Conservation (phyloP, 169 alveolate genomes). For the Cryptosporidium parvum region DNA sequence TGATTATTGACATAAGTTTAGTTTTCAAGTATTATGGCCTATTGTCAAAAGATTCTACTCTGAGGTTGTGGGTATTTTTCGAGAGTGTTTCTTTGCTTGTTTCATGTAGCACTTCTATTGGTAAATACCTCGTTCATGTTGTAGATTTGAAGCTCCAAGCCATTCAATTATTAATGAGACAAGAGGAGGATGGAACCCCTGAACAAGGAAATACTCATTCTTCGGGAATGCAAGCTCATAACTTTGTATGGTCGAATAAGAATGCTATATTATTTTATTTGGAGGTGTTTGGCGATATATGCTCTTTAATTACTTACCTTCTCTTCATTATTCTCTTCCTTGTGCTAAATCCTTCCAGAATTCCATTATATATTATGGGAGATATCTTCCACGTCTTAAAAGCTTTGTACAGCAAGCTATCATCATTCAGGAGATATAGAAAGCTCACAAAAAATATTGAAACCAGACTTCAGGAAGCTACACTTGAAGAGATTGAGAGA, state of each 20-base stretch:
- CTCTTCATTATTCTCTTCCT: conserved; percentile 81
- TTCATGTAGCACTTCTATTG: conserved; percentile 78
- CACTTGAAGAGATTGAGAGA: conserved; percentile 85
- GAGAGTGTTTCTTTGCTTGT: conserved; percentile 80
- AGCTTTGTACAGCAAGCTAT: conserved; percentile 76
- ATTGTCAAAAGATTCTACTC: conserved; percentile 83
- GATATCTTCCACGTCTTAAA: conserved; percentile 86
- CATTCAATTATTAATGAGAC: conserved; percentile 12
- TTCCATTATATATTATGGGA: conserved; percentile 89
- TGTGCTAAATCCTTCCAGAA: conserved; percentile 85
- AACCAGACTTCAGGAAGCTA: conserved; percentile 84
- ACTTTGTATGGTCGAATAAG: conserved; percentile 51
- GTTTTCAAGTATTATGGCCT: conserved; percentile 78
- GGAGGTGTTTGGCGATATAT: conserved; percentile 53
- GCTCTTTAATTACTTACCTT: conserved; percentile 33
- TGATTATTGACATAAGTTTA: conserved; percentile 80
- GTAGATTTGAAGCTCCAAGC: conserved; percentile 76
- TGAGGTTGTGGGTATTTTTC: conserved; percentile 88
- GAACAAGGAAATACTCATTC: conserved; percentile 4
- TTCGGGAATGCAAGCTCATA: conserved; percentile 12
- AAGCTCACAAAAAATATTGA: conserved; percentile 75
- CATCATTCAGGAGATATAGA: conserved; percentile 79
- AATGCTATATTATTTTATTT: conserved; percentile 47
- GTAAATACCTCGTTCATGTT: conserved; percentile 77
- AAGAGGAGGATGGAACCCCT: conserved; percentile 6